Evolutionary conservation across 805 yeast species (phyloP), one percentile per base, ranked within the genome.

Genomic region (Wickerhamomyces chaumierensis): DNA sequence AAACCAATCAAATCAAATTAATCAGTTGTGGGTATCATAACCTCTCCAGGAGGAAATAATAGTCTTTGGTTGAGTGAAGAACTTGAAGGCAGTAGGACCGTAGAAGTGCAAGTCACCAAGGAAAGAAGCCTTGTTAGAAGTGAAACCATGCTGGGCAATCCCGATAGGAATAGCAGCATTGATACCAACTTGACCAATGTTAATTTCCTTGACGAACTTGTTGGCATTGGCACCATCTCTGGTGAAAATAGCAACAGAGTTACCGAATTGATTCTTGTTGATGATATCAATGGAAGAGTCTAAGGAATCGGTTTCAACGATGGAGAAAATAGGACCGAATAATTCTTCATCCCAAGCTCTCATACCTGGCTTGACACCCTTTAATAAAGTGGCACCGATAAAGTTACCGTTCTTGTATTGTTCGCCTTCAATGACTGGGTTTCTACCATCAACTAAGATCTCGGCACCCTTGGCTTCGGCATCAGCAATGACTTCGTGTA

Each of bases 161-260:
- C 88, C 88, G 31, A 81, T 87, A 15, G 90, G 90, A 41, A 81
- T 78, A 17, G 85, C 84, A 25, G 80, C 84, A 56, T 81, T 81
- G 48, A 81, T 64, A 46, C 90, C 90, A 36, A 81, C 83, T 62
- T 81, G 88, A 36, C 85, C 85, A 45, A 79, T 73, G 49, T 78
- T 81, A 49, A 81, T 71, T 42, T 70, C 66, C 61, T 68, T 73
- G 57, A 69, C 73, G 63, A 81, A 81, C 54, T 71, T 72, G 57
- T 78, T 79, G 14, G 83, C 82, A 25, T 74, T 70, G 18, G 81
- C 65, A 17, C 87, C 90, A 2, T 79, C 72, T 37, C 68, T 65
- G 21, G 88, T 81, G 70, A 77, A 81, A 43, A 81, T 59, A 11
- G 87, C 70, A 27, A 74, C 75, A 31, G 88, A 87, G 57, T 81